A percentile compares a stretch with the other conserved stretches of the same genome.
Evolutionary conservation across 495 filamentous ascomycete genomes (phyloP).

Genomic region (Podospora pseudoanserina): DNA sequence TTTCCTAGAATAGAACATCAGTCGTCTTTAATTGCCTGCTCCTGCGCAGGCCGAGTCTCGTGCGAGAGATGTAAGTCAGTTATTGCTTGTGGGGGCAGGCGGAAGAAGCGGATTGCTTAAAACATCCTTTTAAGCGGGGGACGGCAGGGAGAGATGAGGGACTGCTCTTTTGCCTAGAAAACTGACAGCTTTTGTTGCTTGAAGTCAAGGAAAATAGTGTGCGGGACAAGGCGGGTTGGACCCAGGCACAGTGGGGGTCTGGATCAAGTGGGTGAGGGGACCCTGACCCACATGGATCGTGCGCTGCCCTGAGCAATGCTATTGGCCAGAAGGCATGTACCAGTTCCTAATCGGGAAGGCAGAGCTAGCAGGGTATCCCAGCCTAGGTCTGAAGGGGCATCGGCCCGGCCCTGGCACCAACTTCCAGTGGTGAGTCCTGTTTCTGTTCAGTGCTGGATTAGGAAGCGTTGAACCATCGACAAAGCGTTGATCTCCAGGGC

Average conservation of each 20-base stretch:
- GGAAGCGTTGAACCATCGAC: neutral
- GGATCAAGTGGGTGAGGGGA: neutral
- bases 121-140: neutral
- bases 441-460: neutral
- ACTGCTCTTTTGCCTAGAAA: neutral
- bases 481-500: neutral
- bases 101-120: neutral
- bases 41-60: neutral
- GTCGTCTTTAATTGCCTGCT: neutral
- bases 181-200: neutral
- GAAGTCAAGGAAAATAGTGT: neutral
- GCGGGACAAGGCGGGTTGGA: slow-evolving; percentile 4
- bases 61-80: neutral
- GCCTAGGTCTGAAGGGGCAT: neutral
- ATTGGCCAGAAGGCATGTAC: slow-evolving; percentile 19
- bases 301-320: neutral
- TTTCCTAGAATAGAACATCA: slow-evolving; percentile 3
- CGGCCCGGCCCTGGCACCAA: neutral
- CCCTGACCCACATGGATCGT: neutral
- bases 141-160: neutral
- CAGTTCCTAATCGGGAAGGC: slow-evolving; percentile 32
- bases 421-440: no score
- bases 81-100: neutral
- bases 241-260: neutral
- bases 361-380: slow-evolving; percentile 21